A percentile compares a stretch with the other conserved stretches of the same genome.
These are phyloP conservation scores for Inonotus hispidus DNA, from an alignment of 1,284 basidiomycete species.

Conservation along the genomic window DNA sequence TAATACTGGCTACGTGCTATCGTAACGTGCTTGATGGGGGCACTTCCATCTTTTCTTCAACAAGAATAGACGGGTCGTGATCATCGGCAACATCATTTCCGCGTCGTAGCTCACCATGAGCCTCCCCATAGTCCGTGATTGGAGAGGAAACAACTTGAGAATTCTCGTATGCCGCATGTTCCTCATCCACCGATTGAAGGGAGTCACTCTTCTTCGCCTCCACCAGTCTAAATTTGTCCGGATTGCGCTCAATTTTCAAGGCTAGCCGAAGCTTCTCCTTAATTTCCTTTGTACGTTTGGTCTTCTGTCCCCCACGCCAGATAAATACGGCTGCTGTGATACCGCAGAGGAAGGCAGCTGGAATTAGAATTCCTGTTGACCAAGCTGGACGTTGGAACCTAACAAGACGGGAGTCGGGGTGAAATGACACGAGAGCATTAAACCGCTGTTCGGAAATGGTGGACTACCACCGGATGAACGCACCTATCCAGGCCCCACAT, in stretches of 20 bases:
- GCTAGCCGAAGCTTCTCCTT: slow-evolving; percentile 65
- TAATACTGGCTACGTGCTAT: neutral
- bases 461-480: slow-evolving; percentile 12
- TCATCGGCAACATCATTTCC: neutral
- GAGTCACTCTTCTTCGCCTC: neutral
- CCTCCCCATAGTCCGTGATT: neutral
- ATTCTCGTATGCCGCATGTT: neutral
- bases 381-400: slow-evolving; percentile 61
- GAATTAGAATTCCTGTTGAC: slow-evolving; percentile 71
- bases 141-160: neutral
- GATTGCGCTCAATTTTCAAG: slow-evolving; percentile 41
- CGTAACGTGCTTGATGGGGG: neutral
- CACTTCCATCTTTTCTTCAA: slow-evolving; percentile 16
- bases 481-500: slow-evolving; percentile 80
- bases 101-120: neutral
- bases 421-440: slow-evolving; percentile 3
- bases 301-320: slow-evolving; percentile 71
- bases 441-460: neutral
- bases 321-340: slow-evolving; percentile 77
- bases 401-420: neutral
- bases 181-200: neutral
- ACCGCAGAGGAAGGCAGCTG: slow-evolving; percentile 73
- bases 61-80: neutral
- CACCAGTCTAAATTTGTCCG: slow-evolving; percentile 7
- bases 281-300: slow-evolving; percentile 74